Conservation (phyloP, 805 yeast species). For the Yamadazyma paraphyllophila region DNA sequence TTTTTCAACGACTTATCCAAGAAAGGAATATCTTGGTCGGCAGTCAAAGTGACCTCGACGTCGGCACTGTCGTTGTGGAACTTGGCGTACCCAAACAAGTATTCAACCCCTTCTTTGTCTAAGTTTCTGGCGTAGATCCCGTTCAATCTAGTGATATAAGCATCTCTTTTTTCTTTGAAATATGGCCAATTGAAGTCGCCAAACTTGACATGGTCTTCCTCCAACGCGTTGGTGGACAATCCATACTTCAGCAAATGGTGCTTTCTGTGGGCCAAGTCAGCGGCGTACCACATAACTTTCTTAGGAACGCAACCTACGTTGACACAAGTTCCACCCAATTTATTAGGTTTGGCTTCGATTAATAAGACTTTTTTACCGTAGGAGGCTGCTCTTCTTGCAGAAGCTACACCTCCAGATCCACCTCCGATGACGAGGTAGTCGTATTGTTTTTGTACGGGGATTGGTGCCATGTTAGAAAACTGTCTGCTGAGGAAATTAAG, state of each 20-base stretch:
- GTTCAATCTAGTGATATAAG: slow-evolving; percentile 80
- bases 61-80: slow-evolving; percentile 62
- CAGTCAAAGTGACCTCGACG: slow-evolving; percentile 66
- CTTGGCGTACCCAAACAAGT: slow-evolving; percentile 80
- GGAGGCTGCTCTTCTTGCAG: slow-evolving; percentile 93
- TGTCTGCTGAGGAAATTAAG: slow-evolving; percentile 22
- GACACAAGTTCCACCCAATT: slow-evolving; percentile 97
- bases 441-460: slow-evolving; percentile 49
- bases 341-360: slow-evolving; percentile 66
- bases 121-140: slow-evolving; percentile 91
- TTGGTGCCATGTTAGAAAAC: slow-evolving; percentile 46
- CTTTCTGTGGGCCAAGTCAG: slow-evolving; percentile 78
- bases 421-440: slow-evolving; percentile 97
- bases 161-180: slow-evolving; percentile 87
- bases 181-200: slow-evolving; percentile 75
- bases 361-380: slow-evolving; percentile 87
- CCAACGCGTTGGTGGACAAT: slow-evolving; percentile 52
- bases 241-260: slow-evolving; percentile 82
- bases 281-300: slow-evolving; percentile 98
- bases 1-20: slow-evolving; percentile 33
- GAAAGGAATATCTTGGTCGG: slow-evolving; percentile 38
- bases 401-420: slow-evolving; percentile 99
- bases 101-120: slow-evolving; percentile 85
- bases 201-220: slow-evolving; percentile 42
- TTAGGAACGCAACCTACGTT: slow-evolving; percentile 99